phyloP scores from a whole-genome alignment of 2,329 filamentous ascomycete species.

The Berkeleyomyces rouxiae region DNA sequence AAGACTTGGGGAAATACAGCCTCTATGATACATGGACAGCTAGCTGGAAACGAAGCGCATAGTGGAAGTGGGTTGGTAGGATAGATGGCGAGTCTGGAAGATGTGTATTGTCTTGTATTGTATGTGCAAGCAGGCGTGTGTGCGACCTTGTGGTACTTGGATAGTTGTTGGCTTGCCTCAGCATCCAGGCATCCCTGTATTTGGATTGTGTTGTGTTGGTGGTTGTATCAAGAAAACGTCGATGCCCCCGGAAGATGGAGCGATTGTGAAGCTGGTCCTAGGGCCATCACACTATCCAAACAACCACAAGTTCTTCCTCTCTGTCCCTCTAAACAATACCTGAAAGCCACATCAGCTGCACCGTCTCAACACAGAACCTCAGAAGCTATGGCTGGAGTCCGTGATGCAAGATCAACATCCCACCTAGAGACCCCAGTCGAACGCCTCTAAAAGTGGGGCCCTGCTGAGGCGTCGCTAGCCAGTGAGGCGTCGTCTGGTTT shows the following conservation, averaged over 20 bases:
- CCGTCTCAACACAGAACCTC: not conserved
- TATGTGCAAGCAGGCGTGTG: not conserved
- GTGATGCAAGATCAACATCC: not conserved
- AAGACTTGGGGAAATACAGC: not conserved
- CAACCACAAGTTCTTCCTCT: not conserved
- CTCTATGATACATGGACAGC: not conserved
- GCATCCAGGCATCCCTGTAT: not conserved
- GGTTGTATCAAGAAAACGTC: too few relatives aligned
- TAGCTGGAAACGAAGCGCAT: not conserved
- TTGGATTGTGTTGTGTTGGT: too few relatives aligned
- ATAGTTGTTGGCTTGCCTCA: not conserved
- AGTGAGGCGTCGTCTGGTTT: not conserved
- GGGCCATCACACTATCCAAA: not conserved
- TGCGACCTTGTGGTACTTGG: not conserved
- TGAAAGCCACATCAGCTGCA: not conserved
- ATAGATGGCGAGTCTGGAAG: not conserved
- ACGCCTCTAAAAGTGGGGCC: not conserved
- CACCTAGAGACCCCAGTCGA: not conserved
- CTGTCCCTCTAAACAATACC: not conserved
- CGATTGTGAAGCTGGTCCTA: too few relatives aligned
- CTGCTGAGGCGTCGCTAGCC: conserved; percentile 5
- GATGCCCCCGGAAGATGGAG: too few relatives aligned
- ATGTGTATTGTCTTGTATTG: not conserved
- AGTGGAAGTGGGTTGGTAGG: not conserved
- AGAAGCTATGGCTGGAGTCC: not conserved